These are phyloP conservation scores for Trametes cinnabarina DNA, from an alignment of 768 basidiomycete species.

Conservation along the genomic window DNA sequence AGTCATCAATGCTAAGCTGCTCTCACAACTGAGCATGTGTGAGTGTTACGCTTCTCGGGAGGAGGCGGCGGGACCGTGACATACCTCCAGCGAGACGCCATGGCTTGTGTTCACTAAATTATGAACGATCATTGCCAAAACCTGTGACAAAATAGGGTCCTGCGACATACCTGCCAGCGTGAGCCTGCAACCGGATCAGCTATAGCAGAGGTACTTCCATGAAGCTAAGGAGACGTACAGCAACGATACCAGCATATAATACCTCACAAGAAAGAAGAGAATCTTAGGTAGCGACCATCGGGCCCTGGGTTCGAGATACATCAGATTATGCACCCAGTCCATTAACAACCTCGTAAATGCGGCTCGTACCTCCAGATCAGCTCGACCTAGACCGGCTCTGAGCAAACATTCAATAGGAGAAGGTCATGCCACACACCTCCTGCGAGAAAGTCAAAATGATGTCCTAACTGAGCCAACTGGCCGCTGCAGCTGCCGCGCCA, in stretches of 20 bases:
- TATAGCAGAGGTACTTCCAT: neutral
- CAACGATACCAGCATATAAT: conserved; percentile 1
- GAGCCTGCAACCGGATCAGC: neutral
- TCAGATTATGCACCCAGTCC: too few species aligned
- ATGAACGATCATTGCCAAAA: neutral
- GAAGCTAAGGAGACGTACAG: neutral
- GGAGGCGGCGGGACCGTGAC: neutral
- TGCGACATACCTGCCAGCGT: neutral
- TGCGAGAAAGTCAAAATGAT: conserved; percentile 4
- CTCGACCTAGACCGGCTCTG: neutral
- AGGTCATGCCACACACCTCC: neutral
- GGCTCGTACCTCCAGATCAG: conserved; percentile 5
- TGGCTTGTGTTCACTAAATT: neutral
- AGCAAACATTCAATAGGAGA: neutral
- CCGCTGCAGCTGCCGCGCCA: neutral
- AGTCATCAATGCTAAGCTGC: too few species aligned
- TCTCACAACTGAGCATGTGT: conserved; percentile 2
- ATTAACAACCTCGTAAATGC: too few species aligned
- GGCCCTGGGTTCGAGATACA: neutral
- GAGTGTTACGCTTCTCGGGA: neutral
- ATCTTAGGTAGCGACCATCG: conserved; percentile 8
- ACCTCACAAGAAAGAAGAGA: conserved; percentile 10
- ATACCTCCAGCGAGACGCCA: neutral
- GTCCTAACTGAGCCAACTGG: conserved; percentile 7
- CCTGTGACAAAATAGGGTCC: neutral